A percentile compares a stretch with the other conserved stretches of the same genome.
phyloP scores from a whole-genome alignment of 345 rosid genomes.

The Citrus mangshanensis region DNA sequence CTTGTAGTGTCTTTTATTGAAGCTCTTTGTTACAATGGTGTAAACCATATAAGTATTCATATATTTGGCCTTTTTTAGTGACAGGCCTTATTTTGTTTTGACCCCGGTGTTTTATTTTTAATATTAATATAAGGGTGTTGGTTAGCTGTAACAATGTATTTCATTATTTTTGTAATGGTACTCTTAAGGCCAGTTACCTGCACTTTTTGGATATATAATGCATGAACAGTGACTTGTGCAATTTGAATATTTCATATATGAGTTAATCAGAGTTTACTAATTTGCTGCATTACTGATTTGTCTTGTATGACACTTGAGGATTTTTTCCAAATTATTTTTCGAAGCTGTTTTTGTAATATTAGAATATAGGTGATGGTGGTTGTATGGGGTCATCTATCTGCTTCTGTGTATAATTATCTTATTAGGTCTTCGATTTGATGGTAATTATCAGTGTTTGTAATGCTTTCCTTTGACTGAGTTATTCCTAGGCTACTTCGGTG shows the following conservation, averaged over 20 bases:
- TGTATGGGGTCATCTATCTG: not conserved
- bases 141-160: not conserved
- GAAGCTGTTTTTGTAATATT: not conserved
- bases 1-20: not conserved
- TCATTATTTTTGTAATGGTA: not conserved
- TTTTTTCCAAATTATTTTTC: not conserved
- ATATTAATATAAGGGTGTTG: not conserved
- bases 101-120: not conserved
- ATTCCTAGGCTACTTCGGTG: not conserved
- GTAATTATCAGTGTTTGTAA: not conserved
- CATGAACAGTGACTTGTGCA: not conserved
- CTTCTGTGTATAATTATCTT: not conserved
- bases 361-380: not conserved
- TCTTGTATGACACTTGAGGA: not conserved
- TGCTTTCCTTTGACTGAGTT: not conserved
- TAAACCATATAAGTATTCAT: not conserved
- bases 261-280: not conserved
- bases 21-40: not conserved
- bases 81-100: not conserved
- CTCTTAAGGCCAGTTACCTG: not conserved
- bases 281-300: not conserved
- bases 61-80: not conserved
- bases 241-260: not conserved
- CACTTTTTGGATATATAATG: not conserved
- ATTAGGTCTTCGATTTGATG: not conserved